Evolutionary conservation across 345 rosid genomes (phyloP).

Genomic region (Odontarrhena argentea): DNA sequence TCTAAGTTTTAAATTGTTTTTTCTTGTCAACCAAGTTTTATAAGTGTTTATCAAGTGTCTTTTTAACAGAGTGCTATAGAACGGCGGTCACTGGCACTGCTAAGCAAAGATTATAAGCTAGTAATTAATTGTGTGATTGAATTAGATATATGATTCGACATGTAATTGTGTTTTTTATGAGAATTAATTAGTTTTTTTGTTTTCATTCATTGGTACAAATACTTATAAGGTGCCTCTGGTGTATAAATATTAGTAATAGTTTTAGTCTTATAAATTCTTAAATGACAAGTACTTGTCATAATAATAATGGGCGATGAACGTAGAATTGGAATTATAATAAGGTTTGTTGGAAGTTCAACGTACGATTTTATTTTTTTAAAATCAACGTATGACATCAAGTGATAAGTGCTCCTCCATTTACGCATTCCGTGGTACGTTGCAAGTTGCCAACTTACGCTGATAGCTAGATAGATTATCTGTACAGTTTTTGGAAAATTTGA

Average conservation of each 20-base stretch:
- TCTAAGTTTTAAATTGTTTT: conserved; percentile 12
- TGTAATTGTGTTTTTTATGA: background rate
- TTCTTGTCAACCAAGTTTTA: conserved; percentile 26
- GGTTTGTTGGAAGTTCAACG: conserved; percentile 33
- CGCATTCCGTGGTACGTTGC: conserved; percentile 41
- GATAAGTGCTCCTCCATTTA: conserved; percentile 39
- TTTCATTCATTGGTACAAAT: background rate
- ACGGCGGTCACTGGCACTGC: conserved; percentile 1
- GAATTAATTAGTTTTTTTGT: no score
- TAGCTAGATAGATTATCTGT: background rate
- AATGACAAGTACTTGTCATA: conserved; percentile 27
- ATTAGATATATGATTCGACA: background rate
- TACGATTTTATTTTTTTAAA: conserved; percentile 1
- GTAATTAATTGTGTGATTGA: background rate
- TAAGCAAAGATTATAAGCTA: background rate
- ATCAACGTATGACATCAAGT: conserved; percentile 28
- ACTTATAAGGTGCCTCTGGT: background rate
- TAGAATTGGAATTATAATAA: conserved; percentile 6
- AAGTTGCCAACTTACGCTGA: conserved; percentile 27
- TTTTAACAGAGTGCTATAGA: background rate
- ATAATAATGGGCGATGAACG: conserved; percentile 2
- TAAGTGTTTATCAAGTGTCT: background rate
- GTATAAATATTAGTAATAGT: background rate
- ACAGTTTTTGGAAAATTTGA: background rate
- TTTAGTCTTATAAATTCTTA: no score